Percentiles rank a stretch among this genome's conserved stretches.
Conservation (phyloP, 192 early-diverging fungal genomes). For the Obelidium mucronatum region DNA sequence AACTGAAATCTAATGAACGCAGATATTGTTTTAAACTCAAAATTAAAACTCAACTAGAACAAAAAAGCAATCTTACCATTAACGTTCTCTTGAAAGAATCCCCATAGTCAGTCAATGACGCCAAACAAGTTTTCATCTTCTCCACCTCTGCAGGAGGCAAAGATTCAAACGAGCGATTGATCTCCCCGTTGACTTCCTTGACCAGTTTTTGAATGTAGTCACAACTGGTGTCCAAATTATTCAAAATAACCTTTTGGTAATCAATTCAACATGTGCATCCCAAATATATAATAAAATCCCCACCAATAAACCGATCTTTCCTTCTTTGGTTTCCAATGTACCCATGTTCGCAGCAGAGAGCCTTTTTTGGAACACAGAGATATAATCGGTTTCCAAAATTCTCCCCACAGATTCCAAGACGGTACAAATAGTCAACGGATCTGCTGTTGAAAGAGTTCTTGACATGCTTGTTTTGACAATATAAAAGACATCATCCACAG, state of each 20-base stretch:
- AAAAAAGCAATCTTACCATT: slow-evolving; percentile 54
- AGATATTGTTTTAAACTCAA: slow-evolving; percentile 15
- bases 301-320: slow-evolving; percentile 73
- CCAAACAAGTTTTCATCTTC: slow-evolving; percentile 61
- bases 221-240: slow-evolving; percentile 87
- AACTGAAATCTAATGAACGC: slow-evolving; percentile 65
- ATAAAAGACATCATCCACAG: slow-evolving; percentile 96
- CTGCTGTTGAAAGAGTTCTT: slow-evolving; percentile 76
- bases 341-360: slow-evolving; percentile 60
- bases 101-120: slow-evolving; percentile 62
- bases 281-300: neutral
- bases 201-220: slow-evolving; percentile 81
- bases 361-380: slow-evolving; percentile 67
- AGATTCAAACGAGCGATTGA: slow-evolving; percentile 57
- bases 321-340: slow-evolving; percentile 57
- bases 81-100: slow-evolving; percentile 72
- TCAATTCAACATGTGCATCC: neutral
- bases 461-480: slow-evolving; percentile 79
- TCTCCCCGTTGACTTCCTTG: slow-evolving; percentile 67
- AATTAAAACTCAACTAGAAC: slow-evolving; percentile 2
- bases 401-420: slow-evolving; percentile 72
- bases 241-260: slow-evolving; percentile 73
- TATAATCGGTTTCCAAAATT: slow-evolving; percentile 74
- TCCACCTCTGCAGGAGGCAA: slow-evolving; percentile 45
- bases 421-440: slow-evolving; percentile 71